Base-by-base conservation (phyloP, 441 rosid genomes). In the Francoa sonchifolia region DNA sequence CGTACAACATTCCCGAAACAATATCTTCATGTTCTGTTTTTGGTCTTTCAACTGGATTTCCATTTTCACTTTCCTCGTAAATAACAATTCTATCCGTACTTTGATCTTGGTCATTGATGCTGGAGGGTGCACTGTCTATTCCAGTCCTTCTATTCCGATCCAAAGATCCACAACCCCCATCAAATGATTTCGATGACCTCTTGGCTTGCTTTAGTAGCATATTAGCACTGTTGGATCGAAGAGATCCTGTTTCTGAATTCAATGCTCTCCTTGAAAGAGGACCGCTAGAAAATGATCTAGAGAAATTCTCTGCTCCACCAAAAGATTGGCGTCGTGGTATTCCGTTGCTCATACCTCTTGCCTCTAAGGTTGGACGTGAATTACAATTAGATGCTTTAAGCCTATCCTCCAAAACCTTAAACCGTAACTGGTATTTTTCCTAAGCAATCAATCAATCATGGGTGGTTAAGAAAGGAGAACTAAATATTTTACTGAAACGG, bases 341-440 rank as follows among this genome's bases (percentile, higher is more conserved):
- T 49, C 63, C 58, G 8, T 46, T 51, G 42, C 49, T 55, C 11
- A 30, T 33, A 41, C 46, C 55, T 56, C 56, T 58, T 48, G 47
- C 61, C 25, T 58, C 66, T 9, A 50, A 50, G 21, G 48, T 25
- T 19, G 19, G 11, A 12, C 59, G 58, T 22, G 50, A 54, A 48
- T 33, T 48, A 16, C 59, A 46, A 57, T 25, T 50, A 38, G 68
- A 45, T 42, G 58, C 51, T 49, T 49, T 63, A 34, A 67, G 59
- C 51, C 50, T 58, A 42, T 67, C 77, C 59, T 71, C 77, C 61
- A 71, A 55, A 10, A 67, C 71, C 48, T 64, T 71, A 59, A 71
- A 63, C 14, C 77, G 56, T 33, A 64, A 44, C 37, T 57, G 71
- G 37, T 58, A 72, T 48, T 65, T 72, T 54, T 72, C 78, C 78